Conservation (phyloP, 805 yeast species). For the Candida ponderosae region DNA sequence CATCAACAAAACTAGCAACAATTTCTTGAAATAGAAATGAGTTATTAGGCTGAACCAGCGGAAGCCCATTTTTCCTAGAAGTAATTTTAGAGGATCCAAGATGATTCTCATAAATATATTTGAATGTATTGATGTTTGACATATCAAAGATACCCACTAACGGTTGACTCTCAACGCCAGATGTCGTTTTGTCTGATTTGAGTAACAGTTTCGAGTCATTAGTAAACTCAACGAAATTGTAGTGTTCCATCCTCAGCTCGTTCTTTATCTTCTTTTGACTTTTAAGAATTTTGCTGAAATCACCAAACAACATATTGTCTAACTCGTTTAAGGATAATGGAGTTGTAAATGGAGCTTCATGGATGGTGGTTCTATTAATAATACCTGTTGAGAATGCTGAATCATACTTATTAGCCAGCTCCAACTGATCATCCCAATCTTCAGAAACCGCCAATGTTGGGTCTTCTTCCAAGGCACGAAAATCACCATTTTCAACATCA, state of each 20-base stretch:
- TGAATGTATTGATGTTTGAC: slow-evolving; percentile 7
- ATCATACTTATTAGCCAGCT: slow-evolving; percentile 30
- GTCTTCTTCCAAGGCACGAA: slow-evolving; percentile 33
- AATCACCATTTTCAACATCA: slow-evolving; percentile 39
- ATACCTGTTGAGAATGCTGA: slow-evolving; percentile 13
- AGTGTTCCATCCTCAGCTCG: slow-evolving; percentile 19
- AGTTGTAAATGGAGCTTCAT: slow-evolving; percentile 16
- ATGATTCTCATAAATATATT: slow-evolving; percentile 17
- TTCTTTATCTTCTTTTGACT: slow-evolving; percentile 19
- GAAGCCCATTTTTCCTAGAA: slow-evolving; percentile 27
- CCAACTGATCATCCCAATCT: slow-evolving; percentile 61
- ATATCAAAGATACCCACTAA: background rate
- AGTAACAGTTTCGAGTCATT: slow-evolving; percentile 9
- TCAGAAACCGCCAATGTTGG: slow-evolving; percentile 42
- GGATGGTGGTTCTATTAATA: slow-evolving; percentile 13
- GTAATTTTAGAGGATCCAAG: slow-evolving; percentile 15
- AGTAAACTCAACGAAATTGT: slow-evolving; percentile 17
- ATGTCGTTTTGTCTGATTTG: slow-evolving; percentile 2
- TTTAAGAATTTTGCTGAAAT: slow-evolving; percentile 27
- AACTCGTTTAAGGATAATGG: slow-evolving; percentile 26
- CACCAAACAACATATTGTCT: slow-evolving; percentile 41
- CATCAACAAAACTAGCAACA: slow-evolving; percentile 10
- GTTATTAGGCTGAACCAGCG: slow-evolving; percentile 25
- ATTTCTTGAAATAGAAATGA: slow-evolving; percentile 24
- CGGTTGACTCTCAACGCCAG: slow-evolving; percentile 1